Conservation (phyloP, 208 protist genomes). For the Leishmania aethiopica region DNA sequence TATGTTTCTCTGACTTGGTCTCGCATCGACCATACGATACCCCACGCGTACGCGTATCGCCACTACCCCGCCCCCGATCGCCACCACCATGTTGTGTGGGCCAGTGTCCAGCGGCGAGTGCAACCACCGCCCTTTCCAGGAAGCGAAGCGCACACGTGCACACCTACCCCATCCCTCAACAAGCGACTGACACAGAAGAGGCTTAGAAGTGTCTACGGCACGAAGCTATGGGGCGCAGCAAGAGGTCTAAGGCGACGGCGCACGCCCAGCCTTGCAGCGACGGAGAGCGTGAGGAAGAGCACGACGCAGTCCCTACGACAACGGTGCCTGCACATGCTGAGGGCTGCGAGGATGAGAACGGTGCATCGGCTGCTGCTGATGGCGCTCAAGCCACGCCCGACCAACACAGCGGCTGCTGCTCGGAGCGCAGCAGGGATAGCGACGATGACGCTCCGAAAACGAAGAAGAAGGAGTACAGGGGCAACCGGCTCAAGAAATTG, state of each 20-base stretch:
- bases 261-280: slow-evolving; percentile 32
- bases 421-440: slow-evolving; percentile 4
- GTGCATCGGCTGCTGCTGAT: background rate
- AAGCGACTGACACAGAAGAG: background rate
- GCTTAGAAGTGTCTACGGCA: too few relatives aligned
- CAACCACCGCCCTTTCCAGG: background rate
- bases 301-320: background rate
- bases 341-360: background rate
- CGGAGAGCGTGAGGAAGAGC: slow-evolving; percentile 26
- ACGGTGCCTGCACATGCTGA: background rate
- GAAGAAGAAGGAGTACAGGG: slow-evolving; percentile 80
- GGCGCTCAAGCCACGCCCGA: background rate
- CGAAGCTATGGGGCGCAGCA: slow-evolving; percentile 56
- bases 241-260: slow-evolving; percentile 45
- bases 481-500: slow-evolving; percentile 51
- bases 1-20: background rate
- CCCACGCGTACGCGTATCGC: background rate
- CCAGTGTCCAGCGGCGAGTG: background rate
- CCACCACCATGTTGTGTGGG: background rate
- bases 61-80: background rate
- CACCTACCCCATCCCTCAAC: background rate
- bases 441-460: slow-evolving; percentile 11
- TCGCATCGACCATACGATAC: background rate
- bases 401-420: background rate
- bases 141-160: background rate